A percentile compares a stretch with the other conserved stretches of the same genome.
These are phyloP conservation scores for Lenwebbia sp. DNA, from an alignment of 345 rosid genomes.

Conservation along the genomic window DNA sequence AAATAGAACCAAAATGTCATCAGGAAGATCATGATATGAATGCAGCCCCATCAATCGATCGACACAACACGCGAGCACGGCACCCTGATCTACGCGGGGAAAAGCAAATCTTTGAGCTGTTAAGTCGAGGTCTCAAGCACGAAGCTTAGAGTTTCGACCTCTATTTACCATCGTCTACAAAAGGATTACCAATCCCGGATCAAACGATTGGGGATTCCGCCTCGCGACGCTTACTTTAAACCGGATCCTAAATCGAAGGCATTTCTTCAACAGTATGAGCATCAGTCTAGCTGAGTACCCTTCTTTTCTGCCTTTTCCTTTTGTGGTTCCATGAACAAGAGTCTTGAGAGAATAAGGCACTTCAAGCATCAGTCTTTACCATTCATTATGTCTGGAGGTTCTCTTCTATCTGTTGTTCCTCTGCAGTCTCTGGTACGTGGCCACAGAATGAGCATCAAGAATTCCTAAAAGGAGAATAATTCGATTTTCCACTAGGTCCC, in stretches of 20 bases:
- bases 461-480: background rate
- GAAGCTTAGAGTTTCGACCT: background rate
- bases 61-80: background rate
- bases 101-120: background rate
- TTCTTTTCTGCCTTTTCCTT: background rate
- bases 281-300: background rate
- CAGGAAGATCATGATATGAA: background rate
- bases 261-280: background rate
- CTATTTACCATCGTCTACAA: background rate
- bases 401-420: background rate
- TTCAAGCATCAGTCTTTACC: background rate
- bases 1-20: background rate
- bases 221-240: background rate
- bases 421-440: background rate
- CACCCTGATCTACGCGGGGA: background rate
- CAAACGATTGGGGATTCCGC: background rate
- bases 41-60: background rate
- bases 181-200: background rate
- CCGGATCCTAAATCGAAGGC: background rate
- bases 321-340: background rate
- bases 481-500: background rate
- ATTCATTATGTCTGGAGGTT: background rate
- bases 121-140: background rate
- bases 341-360: background rate
- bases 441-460: background rate